Evolutionary conservation across 345 rosid species (phyloP), one percentile per base, ranked within the genome.

Genomic region (Kernera saxatilis): DNA sequence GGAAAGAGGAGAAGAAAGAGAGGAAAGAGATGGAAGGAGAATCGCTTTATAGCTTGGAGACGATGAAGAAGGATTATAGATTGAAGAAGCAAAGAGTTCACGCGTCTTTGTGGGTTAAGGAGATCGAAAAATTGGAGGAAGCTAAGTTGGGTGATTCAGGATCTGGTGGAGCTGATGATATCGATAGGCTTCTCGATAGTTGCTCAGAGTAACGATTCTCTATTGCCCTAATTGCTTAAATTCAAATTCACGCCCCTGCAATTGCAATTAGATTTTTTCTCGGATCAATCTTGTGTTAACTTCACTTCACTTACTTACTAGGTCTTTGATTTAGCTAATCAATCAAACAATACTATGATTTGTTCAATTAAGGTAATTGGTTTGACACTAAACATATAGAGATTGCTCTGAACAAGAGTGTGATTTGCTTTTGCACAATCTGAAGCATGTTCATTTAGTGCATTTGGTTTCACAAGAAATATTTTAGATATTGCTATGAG

Each of bases 31-130:
- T 22, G 1, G 57, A 12, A 0, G 74, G 43, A 2, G 81, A 70
- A 9, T 73, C 84, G 25, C 79, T 94, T 57, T 94, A 87, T 57
- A 91, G 88, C 67, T 73, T 94, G 86, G 95, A 91, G 73, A 89
- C 78, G 61, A 81, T 94, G 73, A 91, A 89, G 87, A 93, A 81
- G 54, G 98, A 93, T 71, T 93, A 91, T 40, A 80, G 96, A 67
- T 75, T 91, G 89, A 93, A 84, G 90, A 94, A 91, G 62, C 99
- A 89, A 82, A 87, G 97, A 74, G 84, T 89, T 46, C 92, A 93
- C 69, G 92, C 92, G 19, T 91, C 92, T 11, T 74, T 91, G 74
- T 93, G 98, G 97, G 64, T 82, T 80, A 91, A 87, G 77, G 98
- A 94, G 85, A 89, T 89, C 53, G 98, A 88, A 73, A 94, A 88